A percentile compares a stretch with the other conserved stretches of the same genome.
Conservation (phyloP, 306 rosid genomes). For the Alnus glutinosa region DNA sequence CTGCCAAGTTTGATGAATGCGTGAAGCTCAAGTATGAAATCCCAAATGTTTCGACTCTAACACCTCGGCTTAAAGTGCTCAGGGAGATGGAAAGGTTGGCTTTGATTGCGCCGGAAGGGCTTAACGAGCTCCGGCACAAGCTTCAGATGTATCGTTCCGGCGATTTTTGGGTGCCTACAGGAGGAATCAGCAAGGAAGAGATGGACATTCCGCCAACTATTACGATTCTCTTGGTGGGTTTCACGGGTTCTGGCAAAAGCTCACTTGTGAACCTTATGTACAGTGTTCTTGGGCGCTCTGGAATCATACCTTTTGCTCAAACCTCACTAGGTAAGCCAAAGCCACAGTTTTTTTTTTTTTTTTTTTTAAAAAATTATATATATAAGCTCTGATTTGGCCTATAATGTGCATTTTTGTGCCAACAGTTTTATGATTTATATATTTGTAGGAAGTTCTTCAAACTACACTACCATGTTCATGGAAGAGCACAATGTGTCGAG, state of each 20-base stretch:
- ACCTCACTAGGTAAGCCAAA: constrained; percentile 27
- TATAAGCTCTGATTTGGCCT: not conserved
- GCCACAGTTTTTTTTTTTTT: no score
- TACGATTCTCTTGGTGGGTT: constrained; percentile 47
- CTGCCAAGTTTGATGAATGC: constrained; percentile 29
- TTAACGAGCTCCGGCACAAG: constrained; percentile 40
- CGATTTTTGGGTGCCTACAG: constrained; percentile 47
- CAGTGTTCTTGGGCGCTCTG: constrained; percentile 47
- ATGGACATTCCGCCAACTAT: constrained; percentile 38
- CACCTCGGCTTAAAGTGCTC: constrained; percentile 30
- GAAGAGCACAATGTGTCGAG: constrained; percentile 50
- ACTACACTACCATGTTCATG: constrained; percentile 29
- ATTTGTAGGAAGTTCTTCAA: constrained; percentile 25
- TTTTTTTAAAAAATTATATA: no score
- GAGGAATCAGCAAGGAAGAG: constrained; percentile 41
- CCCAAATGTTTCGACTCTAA: constrained; percentile 27
- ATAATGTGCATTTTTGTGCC: not conserved
- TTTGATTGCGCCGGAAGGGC: constrained; percentile 33
- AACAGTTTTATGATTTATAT: not conserved
- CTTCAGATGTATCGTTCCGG: constrained; percentile 37
- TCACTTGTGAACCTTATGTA: constrained; percentile 48
- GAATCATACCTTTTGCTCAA: constrained; percentile 44
- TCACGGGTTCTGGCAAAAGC: constrained; percentile 45
- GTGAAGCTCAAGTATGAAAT: constrained; percentile 22
- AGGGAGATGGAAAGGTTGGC: constrained; percentile 47